Base-by-base conservation (phyloP, 2,329 filamentous ascomycete species). In the Pestalotiopsis sp. region DNA sequence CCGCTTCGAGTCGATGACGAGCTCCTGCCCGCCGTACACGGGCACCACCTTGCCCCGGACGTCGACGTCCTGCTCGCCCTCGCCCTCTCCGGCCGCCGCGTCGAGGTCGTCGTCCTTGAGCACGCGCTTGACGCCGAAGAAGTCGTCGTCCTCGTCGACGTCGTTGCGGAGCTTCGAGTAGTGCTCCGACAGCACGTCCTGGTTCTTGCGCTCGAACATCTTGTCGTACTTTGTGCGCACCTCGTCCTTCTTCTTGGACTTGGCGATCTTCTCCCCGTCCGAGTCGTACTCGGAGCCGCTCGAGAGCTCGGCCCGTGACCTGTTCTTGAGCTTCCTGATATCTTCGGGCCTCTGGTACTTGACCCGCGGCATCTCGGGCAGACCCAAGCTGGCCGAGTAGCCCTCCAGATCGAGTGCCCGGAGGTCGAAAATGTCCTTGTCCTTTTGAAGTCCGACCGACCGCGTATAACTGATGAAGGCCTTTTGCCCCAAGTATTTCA, bases 151-250 rank as follows among this genome's bases (percentile, higher is more conserved):
- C 67, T 91, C 63, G 56, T 84, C 82, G 65, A 87, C 90, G 52
- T 91, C 86, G 65, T 86, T 86, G 70, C 98, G 90, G 71, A 99
- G 87, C 77, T 95, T 97, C 69, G 90, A 89, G 84, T 98, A 98
- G 81, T 99, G 96, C 68, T 92, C 90, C n/a, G 95, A 95, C 72
- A 99, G 82, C 39, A 99, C 93, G 77, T 98, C 95, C 81, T 98
- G 95, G 81, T 99, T 99, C 74, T 92, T 93, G 70, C 96, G 88
- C 84, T 98, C 95, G 81, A 98, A 98, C 96, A 99, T 98, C 74
- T 94, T 92, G 80, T 99, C 94, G 79, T 97, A 97, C 80, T 97
- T 98, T 39, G 97, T 99, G 71, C 94, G 89, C 20, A 97, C 93
- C 74, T 90, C 88, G 12, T 86, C 84, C 82, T 93, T 91, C 81